phyloP scores from a whole-genome alignment of 2,329 filamentous ascomycete genomes.

The Ophiostoma perfectum region DNA sequence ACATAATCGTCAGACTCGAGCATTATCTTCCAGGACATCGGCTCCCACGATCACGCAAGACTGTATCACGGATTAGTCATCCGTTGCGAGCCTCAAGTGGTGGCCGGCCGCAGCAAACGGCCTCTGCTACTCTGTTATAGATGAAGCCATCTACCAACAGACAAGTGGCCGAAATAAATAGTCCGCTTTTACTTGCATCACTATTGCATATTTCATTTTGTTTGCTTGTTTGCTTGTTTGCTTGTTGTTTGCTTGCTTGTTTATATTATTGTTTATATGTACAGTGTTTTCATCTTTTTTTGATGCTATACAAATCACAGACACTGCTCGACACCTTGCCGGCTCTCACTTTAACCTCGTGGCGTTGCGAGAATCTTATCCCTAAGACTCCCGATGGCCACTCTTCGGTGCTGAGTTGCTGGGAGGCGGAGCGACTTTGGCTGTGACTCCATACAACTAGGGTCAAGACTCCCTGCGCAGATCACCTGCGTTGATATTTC shows the following conservation, averaged over 20 bases:
- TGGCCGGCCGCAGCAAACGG: not conserved
- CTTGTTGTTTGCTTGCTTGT: slow-evolving; percentile 12
- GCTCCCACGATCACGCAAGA: too few species aligned
- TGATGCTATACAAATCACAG: slow-evolving; percentile 24
- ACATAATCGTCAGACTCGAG: too few species aligned
- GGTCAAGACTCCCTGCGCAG: not conserved
- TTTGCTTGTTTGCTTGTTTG: not conserved
- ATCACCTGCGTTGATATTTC: not conserved
- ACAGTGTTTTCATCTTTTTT: slow-evolving; percentile 29
- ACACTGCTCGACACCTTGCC: slow-evolving; percentile 59
- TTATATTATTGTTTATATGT: slow-evolving; percentile 10
- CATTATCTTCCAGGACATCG: too few species aligned
- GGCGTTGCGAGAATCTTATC: slow-evolving; percentile 31
- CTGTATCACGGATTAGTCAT: too few species aligned
- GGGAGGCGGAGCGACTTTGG: slow-evolving; percentile 48
- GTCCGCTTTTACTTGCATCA: too few species aligned
- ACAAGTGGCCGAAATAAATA: too few species aligned
- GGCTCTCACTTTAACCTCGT: slow-evolving; percentile 68
- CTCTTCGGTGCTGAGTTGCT: slow-evolving; percentile 63
- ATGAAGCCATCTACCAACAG: not conserved
- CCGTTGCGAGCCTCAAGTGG: not conserved
- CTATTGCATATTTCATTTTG: not conserved
- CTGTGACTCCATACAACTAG: not conserved
- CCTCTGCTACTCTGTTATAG: not conserved
- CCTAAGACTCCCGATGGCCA: slow-evolving; percentile 34